Percentiles rank a stretch among this genome's conserved stretches.
phyloP scores from a whole-genome alignment of 306 rosid genomes.

The Ochetophila trinervis region DNA sequence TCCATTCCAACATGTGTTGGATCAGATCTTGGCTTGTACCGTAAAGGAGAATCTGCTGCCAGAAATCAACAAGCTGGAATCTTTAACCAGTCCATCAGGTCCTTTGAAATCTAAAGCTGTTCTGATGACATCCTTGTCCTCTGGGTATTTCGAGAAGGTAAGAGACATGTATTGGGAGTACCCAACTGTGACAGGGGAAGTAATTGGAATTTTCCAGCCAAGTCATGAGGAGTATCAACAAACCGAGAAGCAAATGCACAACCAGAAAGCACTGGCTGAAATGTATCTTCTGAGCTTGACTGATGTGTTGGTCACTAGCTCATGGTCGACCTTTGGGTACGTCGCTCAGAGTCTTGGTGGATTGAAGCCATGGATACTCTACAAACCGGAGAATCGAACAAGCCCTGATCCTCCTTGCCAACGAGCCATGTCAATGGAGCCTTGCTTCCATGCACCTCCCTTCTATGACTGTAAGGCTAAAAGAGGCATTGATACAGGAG shows the following conservation, averaged over 20 bases:
- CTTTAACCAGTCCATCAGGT: constrained; percentile 24
- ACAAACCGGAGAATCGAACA: constrained; percentile 61
- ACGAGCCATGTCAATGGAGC: constrained; percentile 75
- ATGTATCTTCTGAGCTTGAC: constrained; percentile 66
- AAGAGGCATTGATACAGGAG: constrained; percentile 60
- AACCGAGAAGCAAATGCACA: constrained; percentile 61
- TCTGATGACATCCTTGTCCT: constrained; percentile 56
- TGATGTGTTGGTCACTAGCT: constrained; percentile 57
- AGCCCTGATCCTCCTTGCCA: constrained; percentile 57
- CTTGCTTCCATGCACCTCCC: constrained; percentile 79
- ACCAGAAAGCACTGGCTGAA: constrained; percentile 67
- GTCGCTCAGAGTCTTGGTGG: constrained; percentile 80
- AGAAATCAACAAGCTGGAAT: constrained; percentile 32
- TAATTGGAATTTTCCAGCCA: constrained; percentile 57
- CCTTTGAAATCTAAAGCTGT: constrained; percentile 48
- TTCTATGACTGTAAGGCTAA: constrained; percentile 74
- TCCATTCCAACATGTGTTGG: constrained; percentile 64
- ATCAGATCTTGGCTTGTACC: constrained; percentile 62
- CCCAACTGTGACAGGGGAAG: constrained; percentile 60
- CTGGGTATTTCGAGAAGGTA: constrained; percentile 58
- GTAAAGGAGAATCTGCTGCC: constrained; percentile 53
- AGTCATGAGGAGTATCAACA: constrained; percentile 77
- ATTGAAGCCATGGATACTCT: constrained; percentile 66
- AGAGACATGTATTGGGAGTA: constrained; percentile 68
- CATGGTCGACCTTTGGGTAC: constrained; percentile 83